Evolutionary conservation across 163 green algal species (phyloP), one percentile per base, ranked within the genome.

Genomic region (Volvox carteri): DNA sequence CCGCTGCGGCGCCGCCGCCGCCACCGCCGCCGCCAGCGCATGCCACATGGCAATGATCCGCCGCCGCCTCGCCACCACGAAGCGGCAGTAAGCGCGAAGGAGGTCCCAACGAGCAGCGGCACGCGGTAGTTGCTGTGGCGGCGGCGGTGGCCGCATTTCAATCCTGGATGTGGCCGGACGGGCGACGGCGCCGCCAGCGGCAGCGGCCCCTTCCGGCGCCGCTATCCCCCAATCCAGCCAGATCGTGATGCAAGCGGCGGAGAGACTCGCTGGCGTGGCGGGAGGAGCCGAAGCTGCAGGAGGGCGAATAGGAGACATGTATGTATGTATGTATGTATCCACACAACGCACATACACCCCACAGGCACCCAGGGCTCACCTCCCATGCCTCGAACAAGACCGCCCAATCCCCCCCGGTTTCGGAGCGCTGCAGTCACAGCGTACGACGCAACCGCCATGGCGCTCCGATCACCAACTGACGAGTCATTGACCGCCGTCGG

Each of bases 151-250:
- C 35, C n/a, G n/a, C 1, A 33, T 12, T 1, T 50, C 54, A 23
- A 23, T 11, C 19, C 16, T 5, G 9, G 50, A 23, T 30, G 33
- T 19, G 35, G 21, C 4, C 46, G 8, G 19, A 81, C 9, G 18
- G 3, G 23, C 19, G 60, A 28, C 76, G 50, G 6, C 30, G 76
- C n/a, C 52, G 33, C 52, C 73, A 65, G 14, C 33, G 46, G 25
- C n/a, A 21, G 25, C 25, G 52, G 18, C 73, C 1, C 4, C 46
- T 25, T 37, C 8, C 35, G 77, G 1, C 76, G 33, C 48, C 73
- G 42, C 25, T 30, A 77, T 28, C 41, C 23, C 30, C 81, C 81
- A 87, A 67, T 87, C 67, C 33, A 87, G 81, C 81, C 81, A 87
- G 0, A 87, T n/a, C 1, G 37, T 67, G 21, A 87, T 42, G 65